Conservation (phyloP, 2,329 filamentous ascomycete species). For the Lecanosticta acicola region DNA sequence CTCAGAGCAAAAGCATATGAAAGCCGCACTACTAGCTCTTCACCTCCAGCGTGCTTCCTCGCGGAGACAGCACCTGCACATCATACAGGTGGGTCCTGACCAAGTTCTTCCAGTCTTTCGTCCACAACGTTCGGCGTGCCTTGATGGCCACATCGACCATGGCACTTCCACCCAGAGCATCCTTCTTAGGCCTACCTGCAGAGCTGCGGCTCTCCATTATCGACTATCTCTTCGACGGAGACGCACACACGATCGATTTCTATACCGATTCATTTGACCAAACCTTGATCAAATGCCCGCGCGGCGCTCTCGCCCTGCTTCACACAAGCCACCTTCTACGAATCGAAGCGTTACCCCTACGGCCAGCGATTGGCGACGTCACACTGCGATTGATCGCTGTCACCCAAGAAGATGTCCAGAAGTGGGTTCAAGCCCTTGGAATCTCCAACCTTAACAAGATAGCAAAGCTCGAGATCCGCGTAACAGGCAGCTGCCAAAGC, state of each 20-base stretch:
- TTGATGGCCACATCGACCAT: no score
- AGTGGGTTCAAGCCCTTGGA: background rate
- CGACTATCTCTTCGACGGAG: background rate
- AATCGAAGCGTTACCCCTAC: background rate
- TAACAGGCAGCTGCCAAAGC: background rate
- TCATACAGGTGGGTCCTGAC: background rate
- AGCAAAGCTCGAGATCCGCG: background rate
- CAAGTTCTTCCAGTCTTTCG: background rate
- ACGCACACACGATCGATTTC: background rate
- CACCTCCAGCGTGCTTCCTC: background rate
- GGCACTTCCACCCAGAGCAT: background rate
- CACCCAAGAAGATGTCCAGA: background rate
- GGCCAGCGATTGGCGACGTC: background rate
- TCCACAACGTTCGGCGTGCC: background rate
- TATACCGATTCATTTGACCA: background rate
- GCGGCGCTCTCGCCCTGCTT: background rate
- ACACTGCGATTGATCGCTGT: background rate
- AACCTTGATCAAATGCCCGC: background rate
- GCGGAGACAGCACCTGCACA: background rate
- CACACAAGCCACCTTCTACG: background rate
- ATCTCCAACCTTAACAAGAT: background rate
- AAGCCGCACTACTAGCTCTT: background rate
- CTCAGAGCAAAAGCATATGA: background rate
- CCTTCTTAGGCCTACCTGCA: background rate
- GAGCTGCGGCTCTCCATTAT: background rate